Evolutionary conservation across 2,329 filamentous ascomycete genomes (phyloP).

Genomic region (Boeremia lycopersici): DNA sequence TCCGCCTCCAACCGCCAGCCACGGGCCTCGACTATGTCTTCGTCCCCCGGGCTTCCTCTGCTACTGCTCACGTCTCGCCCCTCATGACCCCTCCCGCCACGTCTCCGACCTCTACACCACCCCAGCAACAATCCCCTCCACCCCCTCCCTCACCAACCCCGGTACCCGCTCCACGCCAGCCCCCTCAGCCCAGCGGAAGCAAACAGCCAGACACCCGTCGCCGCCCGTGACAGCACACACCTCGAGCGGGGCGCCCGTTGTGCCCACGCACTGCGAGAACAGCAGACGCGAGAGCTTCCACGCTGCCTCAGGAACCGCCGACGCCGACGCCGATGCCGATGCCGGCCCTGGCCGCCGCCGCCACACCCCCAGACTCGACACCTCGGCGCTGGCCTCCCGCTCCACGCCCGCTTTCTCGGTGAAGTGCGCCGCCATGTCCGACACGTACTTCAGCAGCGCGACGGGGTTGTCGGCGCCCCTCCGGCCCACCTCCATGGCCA

Average conservation of each 20-base stretch:
- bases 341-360: too few species aligned
- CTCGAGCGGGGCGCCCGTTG: slow-evolving; percentile 46
- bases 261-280: slow-evolving; percentile 54
- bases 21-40: too few species aligned
- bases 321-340: too few species aligned
- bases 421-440: slow-evolving; percentile 48
- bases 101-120: too few species aligned
- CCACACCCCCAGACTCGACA: slow-evolving; percentile 55
- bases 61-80: too few species aligned
- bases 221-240: slow-evolving; percentile 52
- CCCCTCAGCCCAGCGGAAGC: slow-evolving; percentile 50
- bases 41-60: too few species aligned
- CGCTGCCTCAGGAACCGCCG: too few species aligned
- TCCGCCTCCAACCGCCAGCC: too few species aligned
- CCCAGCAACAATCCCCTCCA: not conserved
- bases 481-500: slow-evolving; percentile 25
- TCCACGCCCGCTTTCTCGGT: slow-evolving; percentile 47
- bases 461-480: slow-evolving; percentile 38
- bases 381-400: slow-evolving; percentile 49
- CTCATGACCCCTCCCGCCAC: too few species aligned
- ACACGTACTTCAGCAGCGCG: slow-evolving; percentile 51
- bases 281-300: slow-evolving; percentile 48
- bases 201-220: slow-evolving; percentile 51
- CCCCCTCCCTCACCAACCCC: not conserved
- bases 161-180: slow-evolving; percentile 26